Percentiles rank a stretch among this genome's conserved stretches.
These are phyloP conservation scores for Alternaria triticimaculans DNA, from an alignment of 2,329 filamentous ascomycete species.

Conservation along the genomic window DNA sequence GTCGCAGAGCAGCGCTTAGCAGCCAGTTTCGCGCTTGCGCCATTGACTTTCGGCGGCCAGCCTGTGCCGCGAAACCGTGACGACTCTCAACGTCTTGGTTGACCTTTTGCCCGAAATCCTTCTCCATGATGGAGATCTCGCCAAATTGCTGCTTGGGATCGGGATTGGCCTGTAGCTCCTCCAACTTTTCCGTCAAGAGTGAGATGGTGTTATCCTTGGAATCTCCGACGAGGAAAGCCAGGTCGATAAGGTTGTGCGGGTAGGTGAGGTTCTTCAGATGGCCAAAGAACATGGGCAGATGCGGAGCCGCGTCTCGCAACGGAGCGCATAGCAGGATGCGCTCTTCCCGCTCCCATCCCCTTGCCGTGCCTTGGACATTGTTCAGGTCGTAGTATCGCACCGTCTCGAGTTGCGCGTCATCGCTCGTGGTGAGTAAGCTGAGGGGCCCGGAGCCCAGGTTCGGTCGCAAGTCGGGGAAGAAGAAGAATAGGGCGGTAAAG, in stretches of 20 bases:
- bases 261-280: conserved; percentile 97
- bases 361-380: conserved; percentile 87
- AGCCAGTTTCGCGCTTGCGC: conserved; percentile 98
- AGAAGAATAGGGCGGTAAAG: conserved; percentile 68
- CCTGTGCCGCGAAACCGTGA: conserved; percentile 96
- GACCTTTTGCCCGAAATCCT: conserved; percentile 98
- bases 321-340: conserved; percentile 94
- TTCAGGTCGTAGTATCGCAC: conserved; percentile 96
- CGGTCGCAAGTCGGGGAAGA: conserved; percentile 78
- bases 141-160: conserved; percentile 86
- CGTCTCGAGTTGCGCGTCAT: conserved; percentile 85
- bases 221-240: conserved; percentile 96
- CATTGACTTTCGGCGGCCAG: conserved; percentile 93
- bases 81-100: conserved; percentile 97
- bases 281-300: conserved; percentile 98
- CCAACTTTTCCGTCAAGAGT: conserved; percentile 75
- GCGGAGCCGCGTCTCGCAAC: conserved; percentile 87
- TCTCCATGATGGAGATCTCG: conserved; percentile 97
- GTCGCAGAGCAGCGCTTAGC: conserved; percentile 87
- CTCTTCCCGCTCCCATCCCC: conserved; percentile 96
- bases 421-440: conserved; percentile 70
- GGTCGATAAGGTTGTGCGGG: conserved; percentile 92
- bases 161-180: conserved; percentile 78
- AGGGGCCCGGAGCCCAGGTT: conserved; percentile 68
- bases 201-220: conserved; percentile 90